Conservation (phyloP, 805 yeast species). For the Schwanniomyces pseudopolymorphus region DNA sequence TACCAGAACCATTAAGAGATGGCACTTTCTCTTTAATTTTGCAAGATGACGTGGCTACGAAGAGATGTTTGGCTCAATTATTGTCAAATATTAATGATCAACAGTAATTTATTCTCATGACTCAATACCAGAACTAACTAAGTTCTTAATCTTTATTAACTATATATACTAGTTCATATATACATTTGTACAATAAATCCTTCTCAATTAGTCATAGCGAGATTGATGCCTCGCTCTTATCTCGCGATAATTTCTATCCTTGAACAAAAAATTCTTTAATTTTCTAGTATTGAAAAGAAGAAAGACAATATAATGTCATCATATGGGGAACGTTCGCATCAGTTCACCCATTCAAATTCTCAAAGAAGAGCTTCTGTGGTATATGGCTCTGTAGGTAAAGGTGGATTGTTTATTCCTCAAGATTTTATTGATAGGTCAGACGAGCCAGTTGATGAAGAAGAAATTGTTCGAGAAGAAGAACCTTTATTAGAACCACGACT, state of each 20-base stretch:
- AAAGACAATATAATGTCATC: constrained; percentile 1
- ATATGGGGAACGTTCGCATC: constrained; percentile 15
- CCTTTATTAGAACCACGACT: constrained; percentile 3
- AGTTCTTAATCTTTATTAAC: not conserved
- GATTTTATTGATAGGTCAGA: constrained; percentile 34
- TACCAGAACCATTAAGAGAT: constrained; percentile 86
- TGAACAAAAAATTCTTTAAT: not conserved
- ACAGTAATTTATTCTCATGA: constrained; percentile 5
- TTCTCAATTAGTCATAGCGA: not conserved
- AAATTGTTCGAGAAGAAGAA: not conserved
- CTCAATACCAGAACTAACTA: not conserved
- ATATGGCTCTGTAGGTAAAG: constrained; percentile 51
- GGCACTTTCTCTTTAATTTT: constrained; percentile 78
- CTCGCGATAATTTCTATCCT: not conserved
- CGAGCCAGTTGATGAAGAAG: not conserved
- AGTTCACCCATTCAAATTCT: constrained; percentile 40
- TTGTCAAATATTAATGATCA: constrained; percentile 56
- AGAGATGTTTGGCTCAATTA: constrained; percentile 81
- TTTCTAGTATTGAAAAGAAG: not conserved
- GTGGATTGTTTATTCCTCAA: constrained; percentile 51
- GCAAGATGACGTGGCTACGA: constrained; percentile 85
- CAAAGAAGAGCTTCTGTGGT: constrained; percentile 53
- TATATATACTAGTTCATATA: not conserved
- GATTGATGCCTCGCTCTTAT: not conserved
- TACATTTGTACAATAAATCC: not conserved